Conservation (phyloP, 768 basidiomycete genomes). For the Trametes gibbosa region DNA sequence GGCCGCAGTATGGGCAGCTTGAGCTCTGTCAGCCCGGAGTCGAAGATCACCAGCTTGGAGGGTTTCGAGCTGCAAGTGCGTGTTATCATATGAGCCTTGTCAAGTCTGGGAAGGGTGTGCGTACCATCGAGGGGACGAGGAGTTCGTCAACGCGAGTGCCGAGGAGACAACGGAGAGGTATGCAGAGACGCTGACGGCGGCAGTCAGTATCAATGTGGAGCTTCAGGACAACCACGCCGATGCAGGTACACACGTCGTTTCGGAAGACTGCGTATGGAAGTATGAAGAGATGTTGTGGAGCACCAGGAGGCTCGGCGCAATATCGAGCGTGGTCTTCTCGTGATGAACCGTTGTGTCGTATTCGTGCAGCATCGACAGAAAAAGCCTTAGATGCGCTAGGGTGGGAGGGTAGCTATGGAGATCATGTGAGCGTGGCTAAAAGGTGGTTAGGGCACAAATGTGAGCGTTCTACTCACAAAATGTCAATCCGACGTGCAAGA, state of each 20-base stretch:
- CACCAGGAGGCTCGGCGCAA: conserved; percentile 51
- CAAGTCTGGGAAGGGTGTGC: conserved; percentile 17
- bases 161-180: conserved; percentile 51
- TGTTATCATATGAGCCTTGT: conserved; percentile 2
- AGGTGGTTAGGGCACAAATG: not conserved
- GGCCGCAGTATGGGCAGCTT: conserved; percentile 26
- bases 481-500: conserved; percentile 30
- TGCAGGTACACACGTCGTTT: conserved; percentile 20
- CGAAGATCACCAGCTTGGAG: conserved; percentile 53
- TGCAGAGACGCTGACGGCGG: conserved; percentile 40
- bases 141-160: conserved; percentile 41
- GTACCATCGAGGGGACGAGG: conserved; percentile 30
- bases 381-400: conserved; percentile 50
- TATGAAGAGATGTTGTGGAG: conserved; percentile 60
- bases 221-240: not conserved
- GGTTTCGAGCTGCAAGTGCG: conserved; percentile 18
- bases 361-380: conserved; percentile 49
- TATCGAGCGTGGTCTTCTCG: conserved; percentile 35
- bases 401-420: conserved; percentile 59
- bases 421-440: not conserved
- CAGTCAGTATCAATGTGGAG: conserved; percentile 23
- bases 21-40: conserved; percentile 43
- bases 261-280: conserved; percentile 31
- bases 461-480: conserved; percentile 48
- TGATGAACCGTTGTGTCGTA: conserved; percentile 27